A percentile compares a stretch with the other conserved stretches of the same genome.
These are phyloP conservation scores for Mycosphaerella arachidis DNA, from an alignment of 2,329 filamentous ascomycete genomes.

Conservation along the genomic window DNA sequence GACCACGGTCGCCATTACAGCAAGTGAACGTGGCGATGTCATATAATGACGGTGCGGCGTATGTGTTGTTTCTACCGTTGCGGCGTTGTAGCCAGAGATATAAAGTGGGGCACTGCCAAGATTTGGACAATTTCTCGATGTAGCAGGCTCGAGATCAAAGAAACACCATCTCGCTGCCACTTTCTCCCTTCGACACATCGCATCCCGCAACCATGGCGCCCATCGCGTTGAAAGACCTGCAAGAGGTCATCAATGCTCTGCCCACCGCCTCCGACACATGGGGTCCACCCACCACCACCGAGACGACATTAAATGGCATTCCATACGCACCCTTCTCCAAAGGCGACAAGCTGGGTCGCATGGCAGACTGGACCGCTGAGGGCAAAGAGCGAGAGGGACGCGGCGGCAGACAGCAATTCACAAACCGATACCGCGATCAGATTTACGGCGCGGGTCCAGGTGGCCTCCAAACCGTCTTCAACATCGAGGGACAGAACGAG, in stretches of 20 bases:
- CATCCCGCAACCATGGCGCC: neutral
- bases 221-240: conserved; percentile 45
- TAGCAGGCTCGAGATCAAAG: neutral
- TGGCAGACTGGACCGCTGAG: conserved; percentile 96
- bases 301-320: conserved; percentile 89
- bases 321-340: conserved; percentile 98
- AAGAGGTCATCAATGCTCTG: conserved; percentile 46
- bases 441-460: conserved; percentile 85
- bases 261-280: conserved; percentile 52
- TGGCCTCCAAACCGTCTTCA: conserved; percentile 70
- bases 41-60: too few species aligned
- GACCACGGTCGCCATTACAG: too few species aligned
- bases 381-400: conserved; percentile 70
- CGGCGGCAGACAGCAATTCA: conserved; percentile 81
- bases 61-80: too few species aligned
- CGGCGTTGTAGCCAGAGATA: too few species aligned
- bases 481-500: conserved; percentile 86
- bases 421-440: conserved; percentile 90
- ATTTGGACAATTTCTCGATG: neutral
- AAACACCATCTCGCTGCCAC: neutral
- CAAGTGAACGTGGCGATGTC: too few species aligned
- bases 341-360: conserved; percentile 95
- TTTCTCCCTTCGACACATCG: neutral
- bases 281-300: conserved; percentile 76
- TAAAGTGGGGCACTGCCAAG: neutral